Conservation (phyloP, 176 grass and related monocot genomes). For the Musa itinerans region DNA sequence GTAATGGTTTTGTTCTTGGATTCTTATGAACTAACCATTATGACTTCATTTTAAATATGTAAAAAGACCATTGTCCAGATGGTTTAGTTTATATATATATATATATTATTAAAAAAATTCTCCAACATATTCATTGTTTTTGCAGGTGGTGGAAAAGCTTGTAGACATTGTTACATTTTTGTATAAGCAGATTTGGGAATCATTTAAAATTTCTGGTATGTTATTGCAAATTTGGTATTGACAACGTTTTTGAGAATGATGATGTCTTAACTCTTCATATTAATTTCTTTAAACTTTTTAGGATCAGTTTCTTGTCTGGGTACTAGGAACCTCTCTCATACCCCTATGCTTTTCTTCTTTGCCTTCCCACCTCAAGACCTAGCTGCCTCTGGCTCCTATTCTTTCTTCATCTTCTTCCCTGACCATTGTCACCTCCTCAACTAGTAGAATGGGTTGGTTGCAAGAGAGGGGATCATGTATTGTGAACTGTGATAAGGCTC, state of each 20-base stretch:
- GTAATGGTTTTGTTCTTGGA: conserved; percentile 21
- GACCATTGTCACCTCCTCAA: too few relatives aligned
- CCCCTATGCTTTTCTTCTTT: too few relatives aligned
- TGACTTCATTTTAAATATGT: background rate
- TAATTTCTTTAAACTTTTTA: background rate
- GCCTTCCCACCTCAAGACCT: too few relatives aligned
- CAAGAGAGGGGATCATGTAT: too few relatives aligned
- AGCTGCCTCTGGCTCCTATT: too few relatives aligned
- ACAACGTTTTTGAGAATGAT: background rate
- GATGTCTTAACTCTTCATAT: background rate
- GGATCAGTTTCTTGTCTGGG: background rate
- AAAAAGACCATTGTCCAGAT: background rate
- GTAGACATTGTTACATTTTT: conserved; percentile 74
- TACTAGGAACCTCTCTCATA: background rate
- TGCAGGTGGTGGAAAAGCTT: conserved; percentile 92
- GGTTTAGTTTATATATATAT: background rate
- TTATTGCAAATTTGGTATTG: background rate
- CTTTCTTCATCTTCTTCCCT: too few relatives aligned
- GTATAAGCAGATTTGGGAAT: conserved; percentile 58
- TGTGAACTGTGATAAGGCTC: too few relatives aligned
- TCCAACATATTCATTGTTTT: conserved; percentile 1
- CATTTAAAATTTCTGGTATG: conserved; percentile 48
- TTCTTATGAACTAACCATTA: background rate
- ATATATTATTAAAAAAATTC: conserved; percentile 15
- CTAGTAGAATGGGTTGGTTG: too few relatives aligned